A percentile compares a stretch with the other conserved stretches of the same genome.
These are phyloP conservation scores for Exserohilum rostratum DNA, from an alignment of 2,329 filamentous ascomycete genomes.

Conservation along the genomic window DNA sequence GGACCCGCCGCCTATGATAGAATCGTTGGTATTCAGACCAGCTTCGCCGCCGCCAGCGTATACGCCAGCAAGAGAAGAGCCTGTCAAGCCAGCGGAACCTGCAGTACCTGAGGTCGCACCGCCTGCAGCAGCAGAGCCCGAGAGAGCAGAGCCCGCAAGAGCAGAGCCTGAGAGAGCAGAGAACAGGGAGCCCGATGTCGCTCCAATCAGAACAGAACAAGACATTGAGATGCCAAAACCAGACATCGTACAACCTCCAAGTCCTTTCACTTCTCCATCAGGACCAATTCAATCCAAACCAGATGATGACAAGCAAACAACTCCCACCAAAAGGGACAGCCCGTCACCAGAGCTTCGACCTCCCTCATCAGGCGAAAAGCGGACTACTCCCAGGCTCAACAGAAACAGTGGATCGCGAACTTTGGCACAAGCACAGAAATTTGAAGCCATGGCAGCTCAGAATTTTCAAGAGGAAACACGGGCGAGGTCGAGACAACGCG, in stretches of 20 bases:
- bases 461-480: neutral
- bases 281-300: neutral
- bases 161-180: neutral
- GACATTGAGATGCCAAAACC: neutral
- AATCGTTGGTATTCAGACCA: conserved; percentile 2
- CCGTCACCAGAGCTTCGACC: neutral
- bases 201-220: neutral
- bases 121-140: neutral
- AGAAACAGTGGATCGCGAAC: conserved; percentile 34
- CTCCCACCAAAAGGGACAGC: neutral
- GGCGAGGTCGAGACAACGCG: neutral
- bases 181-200: neutral
- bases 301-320: neutral
- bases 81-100: neutral
- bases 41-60: conserved; percentile 37
- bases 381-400: conserved; percentile 27
- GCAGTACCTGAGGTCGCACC: neutral
- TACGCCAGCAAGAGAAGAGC: neutral
- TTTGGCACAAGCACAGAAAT: conserved; percentile 39
- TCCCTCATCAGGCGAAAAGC: conserved; percentile 15
- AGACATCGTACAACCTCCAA: neutral
- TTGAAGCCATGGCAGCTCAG: conserved; percentile 33
- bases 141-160: neutral
- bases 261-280: neutral
- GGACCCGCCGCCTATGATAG: conserved; percentile 20